These are phyloP conservation scores for Paraleonurus japonicus DNA, from an alignment of 257 asterid species.

Conservation along the genomic window DNA sequence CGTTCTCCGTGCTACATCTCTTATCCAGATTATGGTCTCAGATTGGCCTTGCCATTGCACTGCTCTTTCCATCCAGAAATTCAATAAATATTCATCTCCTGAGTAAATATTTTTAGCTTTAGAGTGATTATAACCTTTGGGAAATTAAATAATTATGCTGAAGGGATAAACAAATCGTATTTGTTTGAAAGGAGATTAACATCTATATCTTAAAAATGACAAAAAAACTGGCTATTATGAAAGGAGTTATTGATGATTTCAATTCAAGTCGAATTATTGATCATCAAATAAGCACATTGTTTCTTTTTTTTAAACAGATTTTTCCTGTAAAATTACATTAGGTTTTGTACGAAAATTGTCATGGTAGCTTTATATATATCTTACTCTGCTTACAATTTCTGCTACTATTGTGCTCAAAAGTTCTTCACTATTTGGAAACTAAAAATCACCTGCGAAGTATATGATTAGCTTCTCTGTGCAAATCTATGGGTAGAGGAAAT, in stretches of 20 bases:
- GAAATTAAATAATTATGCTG: background rate
- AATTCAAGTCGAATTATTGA: background rate
- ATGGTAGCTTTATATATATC: background rate
- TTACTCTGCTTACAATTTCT: background rate
- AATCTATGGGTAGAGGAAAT: conserved; percentile 11
- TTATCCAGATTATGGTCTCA: background rate
- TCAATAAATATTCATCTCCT: too few species aligned
- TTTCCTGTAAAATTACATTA: background rate
- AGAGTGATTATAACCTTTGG: background rate
- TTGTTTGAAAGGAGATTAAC: background rate
- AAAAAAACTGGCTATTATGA: background rate
- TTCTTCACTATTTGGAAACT: background rate
- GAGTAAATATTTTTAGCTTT: background rate
- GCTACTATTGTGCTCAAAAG: background rate
- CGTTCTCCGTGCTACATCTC: background rate
- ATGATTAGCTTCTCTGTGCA: background rate
- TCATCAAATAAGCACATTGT: background rate
- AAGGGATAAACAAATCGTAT: background rate
- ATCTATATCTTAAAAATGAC: background rate
- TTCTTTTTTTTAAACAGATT: background rate
- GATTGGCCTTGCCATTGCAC: background rate
- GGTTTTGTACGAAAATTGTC: background rate
- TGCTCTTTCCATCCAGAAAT: background rate
- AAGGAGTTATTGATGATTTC: too few species aligned
- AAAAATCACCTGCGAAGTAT: background rate